phyloP scores from a whole-genome alignment of 1,284 basidiomycete genomes.

The Bondarzewia mesenterica region DNA sequence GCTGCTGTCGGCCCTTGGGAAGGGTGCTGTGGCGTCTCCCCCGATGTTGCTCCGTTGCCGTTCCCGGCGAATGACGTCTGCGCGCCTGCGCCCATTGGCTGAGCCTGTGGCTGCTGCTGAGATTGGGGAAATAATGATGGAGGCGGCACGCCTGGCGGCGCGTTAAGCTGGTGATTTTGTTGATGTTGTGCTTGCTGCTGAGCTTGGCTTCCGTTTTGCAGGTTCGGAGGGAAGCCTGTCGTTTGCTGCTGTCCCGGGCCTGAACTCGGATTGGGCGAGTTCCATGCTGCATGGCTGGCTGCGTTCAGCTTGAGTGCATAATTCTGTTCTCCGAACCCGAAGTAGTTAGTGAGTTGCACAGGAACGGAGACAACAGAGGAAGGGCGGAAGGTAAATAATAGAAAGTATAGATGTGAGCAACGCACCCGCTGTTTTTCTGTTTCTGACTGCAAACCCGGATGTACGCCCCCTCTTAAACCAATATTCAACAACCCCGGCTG shows the following conservation, averaged over 20 bases:
- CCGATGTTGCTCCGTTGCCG: slow-evolving; percentile 13
- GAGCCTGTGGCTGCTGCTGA: slow-evolving; percentile 19
- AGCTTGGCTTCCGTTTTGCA: slow-evolving; percentile 9
- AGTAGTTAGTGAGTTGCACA: neutral
- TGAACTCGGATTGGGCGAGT: slow-evolving; percentile 28
- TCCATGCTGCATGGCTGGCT: slow-evolving; percentile 45
- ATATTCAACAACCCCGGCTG: slow-evolving; percentile 65
- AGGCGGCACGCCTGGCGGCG: slow-evolving; percentile 49
- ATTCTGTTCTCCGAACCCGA: slow-evolving; percentile 1
- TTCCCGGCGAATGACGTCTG: slow-evolving; percentile 27
- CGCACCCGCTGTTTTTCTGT: slow-evolving; percentile 64
- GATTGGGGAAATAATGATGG: slow-evolving; percentile 27
- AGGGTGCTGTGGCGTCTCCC: slow-evolving; percentile 1
- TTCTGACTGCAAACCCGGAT: slow-evolving; percentile 56
- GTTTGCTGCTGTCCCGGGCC: slow-evolving; percentile 2
- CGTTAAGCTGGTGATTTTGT: slow-evolving; percentile 33
- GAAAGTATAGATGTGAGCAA: slow-evolving; percentile 11
- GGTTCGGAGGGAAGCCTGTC: slow-evolving; percentile 1
- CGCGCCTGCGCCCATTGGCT: slow-evolving; percentile 16
- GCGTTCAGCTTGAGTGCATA: slow-evolving; percentile 29
- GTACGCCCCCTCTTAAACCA: slow-evolving; percentile 35
- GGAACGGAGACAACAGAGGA: neutral
- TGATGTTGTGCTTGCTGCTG: slow-evolving; percentile 17
- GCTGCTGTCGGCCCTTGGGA: slow-evolving; percentile 10
- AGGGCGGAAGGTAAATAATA: neutral